Evolutionary conservation across 2,329 filamentous ascomycete genomes (phyloP).

Genomic region (Cytospora piceicola): DNA sequence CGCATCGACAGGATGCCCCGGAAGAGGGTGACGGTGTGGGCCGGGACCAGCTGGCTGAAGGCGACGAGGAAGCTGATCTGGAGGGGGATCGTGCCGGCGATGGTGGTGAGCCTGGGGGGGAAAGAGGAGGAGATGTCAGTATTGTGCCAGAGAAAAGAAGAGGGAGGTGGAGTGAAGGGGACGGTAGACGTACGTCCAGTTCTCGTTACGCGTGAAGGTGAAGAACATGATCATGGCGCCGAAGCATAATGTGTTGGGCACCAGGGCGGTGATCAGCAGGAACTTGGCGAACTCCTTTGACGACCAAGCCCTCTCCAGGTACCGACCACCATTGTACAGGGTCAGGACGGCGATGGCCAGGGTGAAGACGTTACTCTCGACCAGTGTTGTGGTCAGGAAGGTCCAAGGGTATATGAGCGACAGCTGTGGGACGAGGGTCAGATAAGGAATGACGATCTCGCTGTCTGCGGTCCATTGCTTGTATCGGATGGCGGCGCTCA

Average conservation of each 20-base stretch:
- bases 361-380: constrained; percentile 92
- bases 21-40: constrained; percentile 95
- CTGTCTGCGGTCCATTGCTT: constrained; percentile 67
- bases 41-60: constrained; percentile 95
- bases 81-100: constrained; percentile 85
- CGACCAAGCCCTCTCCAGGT: constrained; percentile 95
- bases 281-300: constrained; percentile 92
- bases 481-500: constrained; percentile 80
- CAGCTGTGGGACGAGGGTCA: constrained; percentile 81
- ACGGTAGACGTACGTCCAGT: constrained; percentile 62
- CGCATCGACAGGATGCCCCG: constrained; percentile 86
- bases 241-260: constrained; percentile 81
- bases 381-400: constrained; percentile 80
- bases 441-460: constrained; percentile 78
- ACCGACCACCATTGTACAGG: constrained; percentile 89
- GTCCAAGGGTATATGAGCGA: constrained; percentile 94
- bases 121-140: constrained; percentile 31
- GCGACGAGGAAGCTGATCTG: constrained; percentile 94
- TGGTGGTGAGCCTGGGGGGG: constrained; percentile 69
- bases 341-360: constrained; percentile 76
- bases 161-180: constrained; percentile 22
- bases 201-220: constrained; percentile 67
- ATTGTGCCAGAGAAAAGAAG: constrained; percentile 27
- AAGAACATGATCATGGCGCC: constrained; percentile 75
- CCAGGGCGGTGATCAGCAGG: constrained; percentile 72